Evolutionary conservation across 2,329 filamentous ascomycete species (phyloP), one percentile per base, ranked within the genome.

Genomic region (Gyromitra esculenta): DNA sequence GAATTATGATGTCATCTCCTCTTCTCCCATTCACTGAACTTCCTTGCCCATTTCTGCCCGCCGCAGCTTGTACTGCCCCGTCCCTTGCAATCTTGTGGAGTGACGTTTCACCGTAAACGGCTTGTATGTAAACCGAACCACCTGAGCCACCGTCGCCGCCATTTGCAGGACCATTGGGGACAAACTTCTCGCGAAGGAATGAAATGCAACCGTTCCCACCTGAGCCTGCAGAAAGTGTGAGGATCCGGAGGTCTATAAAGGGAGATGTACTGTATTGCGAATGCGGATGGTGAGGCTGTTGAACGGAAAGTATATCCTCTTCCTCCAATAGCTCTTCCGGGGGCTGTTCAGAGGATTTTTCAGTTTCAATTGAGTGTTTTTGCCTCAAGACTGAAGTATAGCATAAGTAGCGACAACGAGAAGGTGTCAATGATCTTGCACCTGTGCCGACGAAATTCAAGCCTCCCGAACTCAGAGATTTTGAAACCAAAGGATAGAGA

Each of bases 161-260:
- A 83, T 99, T 98, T 8, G 96, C 89, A 9, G 96, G 96, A 0
- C 96, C 96, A 79, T 97, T 91, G 57, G 91, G 89, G 39, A 97
- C 87, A 83, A 92, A 98, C 78, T 95, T 95, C 81, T 99, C 96
- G 21, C 95, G 91, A 56, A 96, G 85, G 82, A 98, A 99, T 0
- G 96, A 96, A 65, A 98, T 93, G 82, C 96, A 99, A 78, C 96
- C 96, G 82, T 96, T 91, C 7, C 96, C 96, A 35, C 96, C 96
- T 1, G 87, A 85, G 7, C 96, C 96, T 18, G 94, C 92, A 80
- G 91, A 88, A 1, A 98, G 84, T 0, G 89, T 92, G 37, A 98
- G 84, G 6, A 89, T 89, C 71, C 94, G 94, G 82, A 92, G 91
- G 84, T 99, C 96, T 72, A 92, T 91, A 82, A 99, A 99, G 57